A percentile compares a stretch with the other conserved stretches of the same genome.
Conservation (phyloP, 805 yeast genomes). For the Candida pini region DNA sequence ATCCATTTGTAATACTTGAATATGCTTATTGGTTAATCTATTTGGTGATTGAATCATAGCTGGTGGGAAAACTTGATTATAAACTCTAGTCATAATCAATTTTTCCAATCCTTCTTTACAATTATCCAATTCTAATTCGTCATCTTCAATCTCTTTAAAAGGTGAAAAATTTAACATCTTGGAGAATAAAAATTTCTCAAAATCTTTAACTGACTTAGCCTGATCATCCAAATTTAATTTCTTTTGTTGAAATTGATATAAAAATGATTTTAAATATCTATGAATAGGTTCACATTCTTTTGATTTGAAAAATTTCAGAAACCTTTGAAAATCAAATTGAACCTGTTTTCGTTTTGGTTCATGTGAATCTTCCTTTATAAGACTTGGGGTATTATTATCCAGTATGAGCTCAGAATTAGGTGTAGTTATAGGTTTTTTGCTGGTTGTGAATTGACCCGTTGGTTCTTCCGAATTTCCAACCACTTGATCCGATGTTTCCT, state of each 20-base stretch:
- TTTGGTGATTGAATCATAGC: slow-evolving; percentile 31
- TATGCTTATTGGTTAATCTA: slow-evolving; percentile 48
- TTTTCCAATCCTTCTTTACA: slow-evolving; percentile 91
- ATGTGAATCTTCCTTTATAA: slow-evolving; percentile 27
- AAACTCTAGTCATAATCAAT: slow-evolving; percentile 81
- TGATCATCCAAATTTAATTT: slow-evolving; percentile 76
- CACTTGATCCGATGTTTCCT: background rate
- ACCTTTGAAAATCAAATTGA: slow-evolving; percentile 78
- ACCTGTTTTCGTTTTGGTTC: slow-evolving; percentile 21
- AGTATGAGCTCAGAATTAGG: background rate
- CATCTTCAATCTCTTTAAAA: slow-evolving; percentile 58
- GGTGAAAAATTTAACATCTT: slow-evolving; percentile 65
- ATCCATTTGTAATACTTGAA: slow-evolving; percentile 61
- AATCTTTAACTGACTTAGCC: slow-evolving; percentile 68
- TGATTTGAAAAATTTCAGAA: slow-evolving; percentile 63
- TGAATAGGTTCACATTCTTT: slow-evolving; percentile 86
- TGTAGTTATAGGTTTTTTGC: background rate
- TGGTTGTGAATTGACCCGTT: too few species aligned
- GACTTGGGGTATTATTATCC: slow-evolving; percentile 5
- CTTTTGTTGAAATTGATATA: slow-evolving; percentile 66
- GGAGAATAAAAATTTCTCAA: slow-evolving; percentile 62
- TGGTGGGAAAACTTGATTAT: slow-evolving; percentile 77
- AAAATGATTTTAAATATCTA: slow-evolving; percentile 76
- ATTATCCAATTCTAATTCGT: slow-evolving; percentile 55
- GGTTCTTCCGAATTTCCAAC: background rate